Conservation (phyloP, 2,329 filamentous ascomycete genomes). For the Fusarium sp. region DNA sequence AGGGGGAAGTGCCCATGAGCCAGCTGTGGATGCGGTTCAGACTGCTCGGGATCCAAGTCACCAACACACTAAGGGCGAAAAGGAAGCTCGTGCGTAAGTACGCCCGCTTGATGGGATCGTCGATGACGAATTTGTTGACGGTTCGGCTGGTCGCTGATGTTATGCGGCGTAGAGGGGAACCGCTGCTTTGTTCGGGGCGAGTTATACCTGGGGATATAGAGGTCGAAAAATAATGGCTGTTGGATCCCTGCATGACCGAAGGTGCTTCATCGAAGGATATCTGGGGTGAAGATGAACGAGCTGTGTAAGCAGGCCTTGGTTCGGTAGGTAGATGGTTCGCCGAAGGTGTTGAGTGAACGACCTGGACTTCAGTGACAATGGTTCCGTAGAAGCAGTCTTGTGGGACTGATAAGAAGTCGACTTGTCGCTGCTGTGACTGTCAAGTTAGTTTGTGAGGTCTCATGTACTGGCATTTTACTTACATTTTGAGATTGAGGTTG, state of each 20-base stretch:
- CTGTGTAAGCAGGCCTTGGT: conserved; percentile 44
- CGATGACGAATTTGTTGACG: conserved; percentile 52
- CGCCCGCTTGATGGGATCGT: conserved; percentile 70
- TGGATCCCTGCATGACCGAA: conserved; percentile 32
- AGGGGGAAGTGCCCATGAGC: conserved; percentile 66
- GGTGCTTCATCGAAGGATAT: conserved; percentile 45
- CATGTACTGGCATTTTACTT: not conserved
- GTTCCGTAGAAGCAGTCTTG: conserved; percentile 61
- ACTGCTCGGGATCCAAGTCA: conserved; percentile 75
- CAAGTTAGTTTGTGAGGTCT: conserved; percentile 3
- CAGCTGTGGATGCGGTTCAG: conserved; percentile 81
- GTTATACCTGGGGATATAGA: conserved; percentile 47
- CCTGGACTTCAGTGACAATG: conserved; percentile 66
- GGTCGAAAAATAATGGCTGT: conserved; percentile 53
- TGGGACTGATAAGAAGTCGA: conserved; percentile 45
- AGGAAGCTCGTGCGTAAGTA: conserved; percentile 73
- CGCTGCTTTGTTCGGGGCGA: conserved; percentile 4
- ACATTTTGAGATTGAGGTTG: conserved; percentile 47
- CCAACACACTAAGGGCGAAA: conserved; percentile 70
- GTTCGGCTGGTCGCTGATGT: conserved; percentile 50
- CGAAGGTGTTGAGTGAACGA: conserved; percentile 53
- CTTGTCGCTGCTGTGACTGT: conserved; percentile 30
- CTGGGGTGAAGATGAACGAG: conserved; percentile 30
- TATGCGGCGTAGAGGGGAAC: conserved; percentile 37
- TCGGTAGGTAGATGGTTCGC: conserved; percentile 40